Conservation (phyloP, 495 filamentous ascomycete genomes). For the Penicillium cosmopolitanum region DNA sequence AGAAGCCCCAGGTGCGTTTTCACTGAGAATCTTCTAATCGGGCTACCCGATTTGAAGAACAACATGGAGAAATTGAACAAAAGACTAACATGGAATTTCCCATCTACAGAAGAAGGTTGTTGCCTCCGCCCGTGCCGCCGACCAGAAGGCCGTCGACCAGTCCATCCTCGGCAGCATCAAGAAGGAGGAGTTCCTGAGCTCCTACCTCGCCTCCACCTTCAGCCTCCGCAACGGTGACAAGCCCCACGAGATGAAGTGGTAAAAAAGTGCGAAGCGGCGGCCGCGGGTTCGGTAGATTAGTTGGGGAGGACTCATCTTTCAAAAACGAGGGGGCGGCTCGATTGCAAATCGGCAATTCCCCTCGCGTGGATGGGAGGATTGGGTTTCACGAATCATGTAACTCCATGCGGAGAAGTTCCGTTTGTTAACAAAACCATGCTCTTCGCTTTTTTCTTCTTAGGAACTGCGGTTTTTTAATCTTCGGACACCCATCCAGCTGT, state of each 20-base stretch:
- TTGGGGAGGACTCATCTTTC: conserved; percentile 46
- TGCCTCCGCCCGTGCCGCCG: conserved; percentile 82
- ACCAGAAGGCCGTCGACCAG: conserved; percentile 98
- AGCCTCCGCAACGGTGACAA: conserved; percentile 96
- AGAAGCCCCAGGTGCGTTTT: conserved; percentile 87
- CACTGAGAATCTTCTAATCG: neutral
- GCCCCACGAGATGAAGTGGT: conserved; percentile 97
- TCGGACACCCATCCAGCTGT: conserved; percentile 33
- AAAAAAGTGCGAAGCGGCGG: conserved; percentile 51
- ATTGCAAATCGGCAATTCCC: conserved; percentile 43
- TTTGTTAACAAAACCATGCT: conserved; percentile 25
- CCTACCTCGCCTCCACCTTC: conserved; percentile 91
- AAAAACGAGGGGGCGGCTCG: conserved; percentile 43
- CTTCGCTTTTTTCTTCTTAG: conserved; percentile 33
- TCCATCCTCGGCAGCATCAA: conserved; percentile 87
- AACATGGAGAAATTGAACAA: neutral
- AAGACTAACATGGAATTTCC: conserved; percentile 23
- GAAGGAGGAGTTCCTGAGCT: conserved; percentile 86
- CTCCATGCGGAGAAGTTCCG: conserved; percentile 40
- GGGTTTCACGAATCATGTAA: conserved; percentile 50
- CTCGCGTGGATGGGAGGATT: conserved; percentile 32
- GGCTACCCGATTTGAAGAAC: neutral
- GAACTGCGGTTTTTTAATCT: conserved; percentile 36
- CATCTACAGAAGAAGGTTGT: conserved; percentile 88
- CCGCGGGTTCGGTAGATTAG: conserved; percentile 53